phyloP scores from a whole-genome alignment of 768 basidiomycete species.

The button mushroom (Agaricus bisporus) region DNA sequence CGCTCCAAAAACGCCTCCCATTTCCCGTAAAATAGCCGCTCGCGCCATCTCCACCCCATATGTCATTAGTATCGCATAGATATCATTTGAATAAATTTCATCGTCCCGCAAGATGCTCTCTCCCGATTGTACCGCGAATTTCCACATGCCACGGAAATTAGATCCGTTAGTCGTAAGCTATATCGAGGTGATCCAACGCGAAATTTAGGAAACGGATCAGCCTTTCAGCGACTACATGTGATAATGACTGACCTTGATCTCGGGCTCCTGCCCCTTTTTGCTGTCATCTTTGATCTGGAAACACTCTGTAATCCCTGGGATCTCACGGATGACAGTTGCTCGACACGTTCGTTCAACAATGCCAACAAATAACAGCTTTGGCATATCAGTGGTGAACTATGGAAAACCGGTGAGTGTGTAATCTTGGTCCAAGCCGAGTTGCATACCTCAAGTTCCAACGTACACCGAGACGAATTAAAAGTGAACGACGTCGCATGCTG shows the following conservation, averaged over 20 bases:
- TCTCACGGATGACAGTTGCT: constrained; percentile 82
- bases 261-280: constrained; percentile 41
- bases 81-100: constrained; percentile 89
- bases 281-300: constrained; percentile 65
- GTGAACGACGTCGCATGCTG: constrained; percentile 66
- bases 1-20: constrained; percentile 85
- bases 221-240: neutral
- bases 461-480: constrained; percentile 62
- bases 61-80: constrained; percentile 83
- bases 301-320: constrained; percentile 83
- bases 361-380: constrained; percentile 90
- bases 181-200: constrained; percentile 7
- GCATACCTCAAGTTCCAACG: constrained; percentile 80
- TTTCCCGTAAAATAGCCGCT: constrained; percentile 83
- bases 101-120: constrained; percentile 69
- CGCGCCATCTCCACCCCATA: constrained; percentile 98
- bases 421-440: neutral
- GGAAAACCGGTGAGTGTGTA: constrained; percentile 7
- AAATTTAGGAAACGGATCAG: neutral
- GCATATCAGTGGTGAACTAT: constrained; percentile 83
- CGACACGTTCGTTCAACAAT: constrained; percentile 86
- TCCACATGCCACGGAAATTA: constrained; percentile 88
- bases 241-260: constrained; percentile 37
- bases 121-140: constrained; percentile 46
- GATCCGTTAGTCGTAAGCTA: constrained; percentile 90